phyloP scores from a whole-genome alignment of 331 rosid species.

The Cucumis variabilis region DNA sequence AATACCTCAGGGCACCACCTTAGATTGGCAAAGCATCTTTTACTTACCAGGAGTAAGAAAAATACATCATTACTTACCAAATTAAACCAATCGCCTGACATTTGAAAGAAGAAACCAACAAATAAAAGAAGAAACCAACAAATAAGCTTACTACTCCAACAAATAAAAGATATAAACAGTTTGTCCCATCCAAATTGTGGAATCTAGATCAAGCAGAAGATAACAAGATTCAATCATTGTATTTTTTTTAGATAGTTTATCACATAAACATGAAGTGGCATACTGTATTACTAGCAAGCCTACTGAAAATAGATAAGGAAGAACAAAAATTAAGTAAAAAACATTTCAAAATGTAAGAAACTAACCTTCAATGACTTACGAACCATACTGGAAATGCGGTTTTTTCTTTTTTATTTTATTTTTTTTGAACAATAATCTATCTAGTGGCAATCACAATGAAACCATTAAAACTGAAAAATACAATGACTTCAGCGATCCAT shows the following conservation, averaged over 20 bases:
- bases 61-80: neutral
- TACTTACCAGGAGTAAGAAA: neutral
- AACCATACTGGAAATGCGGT: neutral
- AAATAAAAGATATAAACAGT: slow-evolving; percentile 78
- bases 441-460: too few relatives aligned
- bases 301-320: slow-evolving; percentile 1
- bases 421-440: too few relatives aligned
- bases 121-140: neutral
- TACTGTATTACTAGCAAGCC: neutral
- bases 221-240: too few relatives aligned
- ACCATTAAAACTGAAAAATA: too few relatives aligned
- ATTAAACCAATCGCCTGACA: neutral
- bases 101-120: too few relatives aligned
- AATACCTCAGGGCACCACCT: too few relatives aligned
- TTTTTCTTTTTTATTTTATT: too few relatives aligned
- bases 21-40: slow-evolving; percentile 6
- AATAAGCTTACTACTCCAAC: neutral
- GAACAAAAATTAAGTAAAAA: neutral
- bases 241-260: neutral
- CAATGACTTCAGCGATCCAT: too few relatives aligned
- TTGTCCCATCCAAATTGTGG: slow-evolving; percentile 99
- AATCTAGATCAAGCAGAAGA: slow-evolving; percentile 62
- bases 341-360: neutral
- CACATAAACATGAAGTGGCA: neutral
- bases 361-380: neutral